These are phyloP conservation scores for Allodekkera sacchari DNA, from an alignment of 805 yeast species.

Conservation along the genomic window DNA sequence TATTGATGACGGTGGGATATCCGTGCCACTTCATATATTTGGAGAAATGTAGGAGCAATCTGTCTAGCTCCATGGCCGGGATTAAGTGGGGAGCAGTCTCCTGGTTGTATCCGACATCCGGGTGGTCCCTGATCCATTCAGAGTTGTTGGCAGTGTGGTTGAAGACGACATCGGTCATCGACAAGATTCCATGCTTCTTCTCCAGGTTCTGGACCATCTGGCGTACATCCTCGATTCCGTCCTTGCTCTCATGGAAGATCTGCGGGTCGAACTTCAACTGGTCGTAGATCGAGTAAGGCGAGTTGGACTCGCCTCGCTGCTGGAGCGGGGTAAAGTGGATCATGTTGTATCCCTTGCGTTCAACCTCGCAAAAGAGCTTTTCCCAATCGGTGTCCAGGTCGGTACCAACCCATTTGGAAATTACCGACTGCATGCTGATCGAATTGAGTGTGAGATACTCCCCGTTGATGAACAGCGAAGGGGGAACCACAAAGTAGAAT, in stretches of 20 bases:
- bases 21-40: slow-evolving; percentile 45
- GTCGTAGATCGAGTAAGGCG: slow-evolving; percentile 89
- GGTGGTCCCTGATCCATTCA: slow-evolving; percentile 73
- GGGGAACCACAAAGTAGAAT: slow-evolving; percentile 73
- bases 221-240: slow-evolving; percentile 44
- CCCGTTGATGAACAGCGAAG: slow-evolving; percentile 52
- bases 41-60: slow-evolving; percentile 58
- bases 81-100: slow-evolving; percentile 84
- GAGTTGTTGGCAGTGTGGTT: slow-evolving; percentile 95
- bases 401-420: slow-evolving; percentile 88
- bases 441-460: slow-evolving; percentile 64
- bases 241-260: slow-evolving; percentile 50
- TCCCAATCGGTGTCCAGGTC: slow-evolving; percentile 51
- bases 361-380: slow-evolving; percentile 47
- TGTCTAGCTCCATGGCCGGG: slow-evolving; percentile 81
- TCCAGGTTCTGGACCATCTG: slow-evolving; percentile 42
- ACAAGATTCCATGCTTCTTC: slow-evolving; percentile 46
- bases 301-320: slow-evolving; percentile 78
- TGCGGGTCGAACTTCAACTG: slow-evolving; percentile 70
- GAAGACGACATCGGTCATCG: slow-evolving; percentile 88
- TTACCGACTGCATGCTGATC: slow-evolving; percentile 72
- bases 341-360: slow-evolving; percentile 85
- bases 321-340: slow-evolving; percentile 93
- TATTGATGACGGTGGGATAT: slow-evolving; percentile 48
- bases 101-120: slow-evolving; percentile 83